Base-by-base conservation (phyloP, 441 rosid genomes). In the Gossypium schwendimanii region DNA sequence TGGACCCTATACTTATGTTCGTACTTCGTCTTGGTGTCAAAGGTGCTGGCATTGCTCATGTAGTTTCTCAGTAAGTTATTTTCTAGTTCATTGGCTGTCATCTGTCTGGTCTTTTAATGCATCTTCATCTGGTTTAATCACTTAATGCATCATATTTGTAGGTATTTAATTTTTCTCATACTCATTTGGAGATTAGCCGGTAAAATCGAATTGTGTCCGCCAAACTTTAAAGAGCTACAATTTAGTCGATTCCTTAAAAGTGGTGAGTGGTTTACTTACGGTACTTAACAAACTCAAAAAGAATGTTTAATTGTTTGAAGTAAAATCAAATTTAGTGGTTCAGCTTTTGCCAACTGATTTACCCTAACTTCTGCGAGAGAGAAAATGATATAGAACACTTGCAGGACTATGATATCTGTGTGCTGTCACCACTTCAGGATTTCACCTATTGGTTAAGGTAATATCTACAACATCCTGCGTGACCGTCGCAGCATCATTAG, bases 41-140 rank as follows among this genome's bases (percentile, higher is more conserved):
- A 33, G 91, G 90, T 39, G 89, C 91, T 20, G 91, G 89, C 74
- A 79, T 87, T 39, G 90, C 91, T 15, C 90, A 86, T 79, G 84
- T 86, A 24, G 76, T 86, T 65, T 86, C 88, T 61, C 86, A 85
- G 91, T 84, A 83, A 83, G 93, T 77, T 60, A 6, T 44, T 14
- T 15, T 68, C 36, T 68, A 64, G 23, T 57, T 15, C 54, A 20
- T 60, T 54, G 18, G 39, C 18, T 14, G 31, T 10, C 59, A 14
- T 72, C 2, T 45, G 2, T 24, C 14, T 77, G 60, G 36, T 68
- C 18, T 54, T 39, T 31, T 67, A 31, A 50, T 60, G 23, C 15
- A 6, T 18, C 59, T 20, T 26, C 31, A 44, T 62, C 36, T 57
- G 54, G 12, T 23, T 47, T 75, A 59, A 33, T 58, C 28, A 50